Conservation (phyloP, 352 stramenopile genomes). For the Globisporangium cederbergense region DNA sequence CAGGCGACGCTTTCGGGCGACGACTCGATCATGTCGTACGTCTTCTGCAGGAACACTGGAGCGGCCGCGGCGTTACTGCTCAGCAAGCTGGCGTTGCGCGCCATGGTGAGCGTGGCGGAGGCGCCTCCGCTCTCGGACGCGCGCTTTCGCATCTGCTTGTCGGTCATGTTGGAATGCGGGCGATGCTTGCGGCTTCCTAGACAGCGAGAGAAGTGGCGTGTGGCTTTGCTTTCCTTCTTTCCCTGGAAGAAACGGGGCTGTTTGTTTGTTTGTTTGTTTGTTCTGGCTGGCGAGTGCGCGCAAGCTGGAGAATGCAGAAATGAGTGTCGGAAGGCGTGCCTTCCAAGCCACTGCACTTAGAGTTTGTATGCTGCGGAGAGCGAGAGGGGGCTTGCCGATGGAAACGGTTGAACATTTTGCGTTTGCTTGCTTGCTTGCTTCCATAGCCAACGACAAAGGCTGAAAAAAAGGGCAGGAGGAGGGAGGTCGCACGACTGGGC, state of each 20-base stretch:
- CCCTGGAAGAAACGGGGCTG: not conserved
- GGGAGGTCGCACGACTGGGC: not conserved
- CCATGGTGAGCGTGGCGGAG: slow-evolving; percentile 19
- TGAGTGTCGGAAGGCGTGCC: not conserved
- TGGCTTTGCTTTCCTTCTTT: not conserved
- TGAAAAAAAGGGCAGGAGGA: not conserved
- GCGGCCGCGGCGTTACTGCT: slow-evolving; percentile 21
- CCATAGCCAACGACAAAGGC: not conserved
- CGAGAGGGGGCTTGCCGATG: slow-evolving; percentile 1
- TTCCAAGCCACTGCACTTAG: not conserved
- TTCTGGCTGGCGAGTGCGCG: not conserved
- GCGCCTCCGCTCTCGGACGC: not conserved
- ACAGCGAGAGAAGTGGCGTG: not conserved
- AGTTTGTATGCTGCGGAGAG: slow-evolving; percentile 2
- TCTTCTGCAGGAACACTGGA: slow-evolving; percentile 91
- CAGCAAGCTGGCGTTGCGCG: slow-evolving; percentile 12
- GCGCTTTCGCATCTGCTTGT: slow-evolving; percentile 16
- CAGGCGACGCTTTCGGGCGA: slow-evolving; percentile 67
- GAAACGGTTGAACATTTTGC: not conserved
- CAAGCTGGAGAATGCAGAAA: slow-evolving; percentile 12
- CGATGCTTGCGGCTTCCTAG: not conserved
- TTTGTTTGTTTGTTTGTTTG: not conserved
- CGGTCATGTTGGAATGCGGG: not conserved
- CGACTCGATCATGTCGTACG: slow-evolving; percentile 92
- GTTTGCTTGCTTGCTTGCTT: not conserved